Base-by-base conservation (phyloP, 345 rosid genomes). In the Populus davidiana region DNA sequence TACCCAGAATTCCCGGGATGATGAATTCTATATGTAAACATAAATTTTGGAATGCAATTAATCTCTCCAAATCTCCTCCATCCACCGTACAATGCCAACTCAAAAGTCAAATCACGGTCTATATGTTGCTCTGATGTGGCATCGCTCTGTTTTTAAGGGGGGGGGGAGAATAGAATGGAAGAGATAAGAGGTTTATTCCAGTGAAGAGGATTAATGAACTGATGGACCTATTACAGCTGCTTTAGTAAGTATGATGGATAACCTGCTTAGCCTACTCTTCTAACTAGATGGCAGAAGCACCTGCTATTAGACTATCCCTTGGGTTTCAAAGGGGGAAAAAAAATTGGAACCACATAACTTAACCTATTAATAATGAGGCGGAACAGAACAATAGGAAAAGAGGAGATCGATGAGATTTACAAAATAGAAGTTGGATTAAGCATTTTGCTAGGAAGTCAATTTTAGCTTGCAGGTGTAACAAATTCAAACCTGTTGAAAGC, bases 401-500 rank as follows among this genome's bases (percentile, higher is more conserved):
- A 33, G 31, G 16, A 33, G 2, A 33, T 66, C 6, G 33, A 29
- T 33, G 20, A 66, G 18, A 29, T 66, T 11, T 29, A 31, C 1
- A 0, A 12, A 59, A 59, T 6, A 10, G 27, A 20, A 59, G n/a
- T 23, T 21, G 64, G 27, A 9, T 59, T 59, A 17, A 18, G 64
- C 64, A 18, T 59, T 59, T 59, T 20, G 27, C 27, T 59, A 20
- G 66, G 64, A 35, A 17, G 36, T 56, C 43, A 52, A 54, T 12
- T 18, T 52, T 54, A 6, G 54, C 50, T 21, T 18, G 27, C 18
- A 75, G 67, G 27, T 43, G 68, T 16, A 62, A 41, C 23, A 23
- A 23, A 66, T 73, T 52, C 77, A 79, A 43, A 93, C 98, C 95
- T 89, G 88, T 79, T 89, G 83, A 93, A 95, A 86, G 98, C 98